Evolutionary conservation across 257 asterid species (phyloP), one percentile per base, ranked within the genome.

Genomic region (Nicotiana benthamiana): DNA sequence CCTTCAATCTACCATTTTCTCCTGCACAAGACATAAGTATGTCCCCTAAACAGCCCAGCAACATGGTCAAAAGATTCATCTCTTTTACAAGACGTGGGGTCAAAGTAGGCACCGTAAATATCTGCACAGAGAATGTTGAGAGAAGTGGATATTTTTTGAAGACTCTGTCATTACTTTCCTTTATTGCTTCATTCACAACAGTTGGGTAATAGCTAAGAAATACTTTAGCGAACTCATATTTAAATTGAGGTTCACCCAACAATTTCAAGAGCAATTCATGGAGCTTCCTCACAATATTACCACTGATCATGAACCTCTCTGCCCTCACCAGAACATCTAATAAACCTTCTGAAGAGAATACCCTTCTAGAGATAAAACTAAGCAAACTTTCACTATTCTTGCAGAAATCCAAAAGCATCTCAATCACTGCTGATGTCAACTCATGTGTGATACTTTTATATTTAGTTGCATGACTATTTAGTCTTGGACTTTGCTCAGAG

Each of bases 31-130:
- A 87, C 70, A 20, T 68, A 64, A 94, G 86, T 75, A 94, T 90
- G 81, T 82, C 90, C 83, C 85, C 97, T 80, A 94, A 80, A 85
- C 94, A 94, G 72, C 90, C 95, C 87, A 96, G 86, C 82, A 96
- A 87, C 89, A 90, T 88, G 57, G 90, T 93, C 85, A 96, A 85
- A 80, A 96, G 91, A 90, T 94, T 88, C 93, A 90, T 89, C 87
- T 94, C 99, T 90, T 90, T 92, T 65, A 96, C 98, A 75, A 96
- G 99, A 22, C 94, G 94, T 63, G 95, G 95, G 53, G 96, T 86
- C 74, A 96, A 89, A 65, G 97, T 91, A 32, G 97, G 97, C 77
- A 96, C 99, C 2, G 99, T 90, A 82, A 91, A 83, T 82, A 94
- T 94, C 88, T 96, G 99, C 83, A 96, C 97, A 22, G 99, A 94